Percentiles rank a stretch among this genome's conserved stretches.
Conservation (phyloP, 176 grass and related monocot genomes). For the Carex parvula region DNA sequence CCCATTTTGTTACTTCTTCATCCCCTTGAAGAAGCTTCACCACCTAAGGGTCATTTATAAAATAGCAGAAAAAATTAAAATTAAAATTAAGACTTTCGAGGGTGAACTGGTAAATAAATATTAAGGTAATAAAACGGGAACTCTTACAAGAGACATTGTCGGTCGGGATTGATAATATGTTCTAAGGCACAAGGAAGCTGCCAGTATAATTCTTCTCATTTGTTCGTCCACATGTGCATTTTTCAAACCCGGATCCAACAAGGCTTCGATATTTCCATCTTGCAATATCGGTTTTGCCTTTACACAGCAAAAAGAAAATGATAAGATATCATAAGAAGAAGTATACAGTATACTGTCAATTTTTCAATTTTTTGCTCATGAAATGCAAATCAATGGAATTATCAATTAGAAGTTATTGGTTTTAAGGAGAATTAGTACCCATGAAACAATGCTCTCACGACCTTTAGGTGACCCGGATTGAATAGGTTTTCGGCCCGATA, state of each 20-base stretch:
- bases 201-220: conserved; percentile 65
- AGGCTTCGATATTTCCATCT: conserved; percentile 51
- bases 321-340: background rate
- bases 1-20: conserved; percentile 50
- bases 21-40: conserved; percentile 67
- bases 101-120: background rate
- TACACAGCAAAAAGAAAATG: background rate
- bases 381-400: background rate
- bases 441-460: conserved; percentile 77
- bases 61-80: background rate
- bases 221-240: conserved; percentile 59
- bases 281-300: conserved; percentile 82
- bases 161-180: conserved; percentile 56
- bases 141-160: conserved; percentile 59
- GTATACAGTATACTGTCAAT: background rate
- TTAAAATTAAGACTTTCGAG: background rate
- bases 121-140: background rate
- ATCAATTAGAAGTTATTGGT: conserved; percentile 1
- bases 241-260: conserved; percentile 57
- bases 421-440: conserved; percentile 42
- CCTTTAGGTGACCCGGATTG: conserved; percentile 59
- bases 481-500: conserved; percentile 92
- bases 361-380: background rate
- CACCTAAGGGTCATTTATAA: conserved; percentile 32
- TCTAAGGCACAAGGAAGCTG: conserved; percentile 65